Conservation (phyloP, 2,329 filamentous ascomycete genomes). For the Neobulgaria alba region DNA sequence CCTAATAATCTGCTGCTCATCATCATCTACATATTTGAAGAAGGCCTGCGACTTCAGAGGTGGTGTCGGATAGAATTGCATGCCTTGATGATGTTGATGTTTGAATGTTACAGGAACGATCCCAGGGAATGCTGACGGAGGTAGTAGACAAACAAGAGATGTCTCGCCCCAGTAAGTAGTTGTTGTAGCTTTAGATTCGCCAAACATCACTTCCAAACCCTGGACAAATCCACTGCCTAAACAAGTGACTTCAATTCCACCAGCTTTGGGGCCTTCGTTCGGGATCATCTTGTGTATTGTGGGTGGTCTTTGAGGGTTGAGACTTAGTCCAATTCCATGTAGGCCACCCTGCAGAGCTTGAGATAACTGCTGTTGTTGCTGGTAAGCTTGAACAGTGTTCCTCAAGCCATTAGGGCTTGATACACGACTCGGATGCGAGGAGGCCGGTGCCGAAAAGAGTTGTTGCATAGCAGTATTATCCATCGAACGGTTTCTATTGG, state of each 20-base stretch:
- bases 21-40: constrained; percentile 70
- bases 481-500: constrained; percentile 44
- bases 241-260: constrained; percentile 81
- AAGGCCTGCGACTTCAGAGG: constrained; percentile 40
- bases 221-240: constrained; percentile 74
- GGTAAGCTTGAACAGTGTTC: constrained; percentile 37
- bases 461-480: constrained; percentile 57
- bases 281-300: constrained; percentile 79
- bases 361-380: constrained; percentile 36
- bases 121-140: constrained; percentile 48
- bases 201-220: constrained; percentile 78
- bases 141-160: constrained; percentile 53
- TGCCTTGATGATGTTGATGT: constrained; percentile 38
- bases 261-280: constrained; percentile 69
- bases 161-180: constrained; percentile 57
- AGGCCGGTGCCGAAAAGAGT: constrained; percentile 64
- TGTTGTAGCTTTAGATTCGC: constrained; percentile 53
- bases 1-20: constrained; percentile 59
- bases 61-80: constrained; percentile 33
- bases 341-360: constrained; percentile 41
- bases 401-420: constrained; percentile 56
- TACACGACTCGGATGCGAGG: constrained; percentile 68
- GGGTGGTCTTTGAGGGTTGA: constrained; percentile 45
- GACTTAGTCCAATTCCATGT: constrained; percentile 41
- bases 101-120: constrained; percentile 52